Percentiles rank a stretch among this genome's conserved stretches.
phyloP scores from a whole-genome alignment of 192 early-diverging fungal species.

The Coemansia sp. region DNA sequence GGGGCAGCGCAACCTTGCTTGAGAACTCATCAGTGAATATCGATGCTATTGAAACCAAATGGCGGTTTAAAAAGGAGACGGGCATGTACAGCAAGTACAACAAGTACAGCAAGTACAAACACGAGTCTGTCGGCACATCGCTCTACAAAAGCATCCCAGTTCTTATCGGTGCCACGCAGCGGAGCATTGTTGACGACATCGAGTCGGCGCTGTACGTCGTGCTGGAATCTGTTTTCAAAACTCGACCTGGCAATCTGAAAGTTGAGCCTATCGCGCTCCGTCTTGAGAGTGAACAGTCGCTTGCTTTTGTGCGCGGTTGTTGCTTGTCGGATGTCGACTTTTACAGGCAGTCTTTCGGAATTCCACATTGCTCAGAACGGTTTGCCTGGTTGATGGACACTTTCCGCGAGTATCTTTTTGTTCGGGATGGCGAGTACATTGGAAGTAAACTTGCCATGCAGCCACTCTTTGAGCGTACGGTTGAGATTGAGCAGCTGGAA shows the following conservation, averaged over 20 bases:
- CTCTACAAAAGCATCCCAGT: neutral
- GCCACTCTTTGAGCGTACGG: neutral
- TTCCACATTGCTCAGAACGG: neutral
- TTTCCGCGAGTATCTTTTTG: neutral
- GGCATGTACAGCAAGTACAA: too few species aligned
- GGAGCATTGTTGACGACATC: neutral
- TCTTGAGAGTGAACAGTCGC: neutral
- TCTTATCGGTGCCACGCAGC: neutral
- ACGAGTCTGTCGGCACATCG: neutral
- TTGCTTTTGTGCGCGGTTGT: neutral
- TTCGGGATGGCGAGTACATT: neutral
- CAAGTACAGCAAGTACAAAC: neutral
- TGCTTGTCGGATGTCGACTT: neutral
- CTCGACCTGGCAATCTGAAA: neutral
- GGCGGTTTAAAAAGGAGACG: neutral
- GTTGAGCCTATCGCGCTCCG: too few species aligned
- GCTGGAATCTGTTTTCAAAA: neutral
- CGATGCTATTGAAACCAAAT: neutral
- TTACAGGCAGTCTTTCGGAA: neutral
- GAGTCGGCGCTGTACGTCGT: slow-evolving; percentile 1
- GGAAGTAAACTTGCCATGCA: neutral
- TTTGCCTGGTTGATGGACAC: neutral
- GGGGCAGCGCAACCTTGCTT: neutral
- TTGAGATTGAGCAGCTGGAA: neutral
- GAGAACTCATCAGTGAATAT: neutral